A percentile compares a stretch with the other conserved stretches of the same genome.
These are phyloP conservation scores for Epichloe sibirici DNA, from an alignment of 2,329 filamentous ascomycete species.

Conservation along the genomic window DNA sequence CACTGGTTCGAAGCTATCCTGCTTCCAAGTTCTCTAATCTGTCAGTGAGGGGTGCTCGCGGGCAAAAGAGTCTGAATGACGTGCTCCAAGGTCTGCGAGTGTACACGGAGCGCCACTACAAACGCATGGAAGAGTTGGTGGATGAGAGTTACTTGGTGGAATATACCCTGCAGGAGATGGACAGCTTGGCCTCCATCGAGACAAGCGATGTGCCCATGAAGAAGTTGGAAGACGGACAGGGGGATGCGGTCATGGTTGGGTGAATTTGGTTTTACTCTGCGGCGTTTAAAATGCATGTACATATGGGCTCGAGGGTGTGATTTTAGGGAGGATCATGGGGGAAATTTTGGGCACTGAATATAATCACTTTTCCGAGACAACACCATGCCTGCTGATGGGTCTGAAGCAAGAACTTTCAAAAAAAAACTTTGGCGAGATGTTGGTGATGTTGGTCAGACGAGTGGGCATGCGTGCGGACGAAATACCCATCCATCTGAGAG, in stretches of 20 bases:
- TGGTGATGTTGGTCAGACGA: no score
- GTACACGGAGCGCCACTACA: conserved; percentile 90
- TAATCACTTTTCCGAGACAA: no score
- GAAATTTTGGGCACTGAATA: neutral
- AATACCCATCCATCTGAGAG: no score
- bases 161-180: conserved; percentile 90
- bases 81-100: conserved; percentile 76
- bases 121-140: conserved; percentile 74
- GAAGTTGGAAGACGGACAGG: conserved; percentile 22
- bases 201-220: conserved; percentile 21
- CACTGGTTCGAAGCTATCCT: conserved; percentile 69
- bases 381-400: no score
- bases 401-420: no score
- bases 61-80: conserved; percentile 61
- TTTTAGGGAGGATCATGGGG: neutral
- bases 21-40: conserved; percentile 64
- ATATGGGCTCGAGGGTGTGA: neutral
- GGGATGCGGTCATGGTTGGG: conserved; percentile 4
- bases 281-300: neutral
- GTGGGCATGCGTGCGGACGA: no score
- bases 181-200: conserved; percentile 46
- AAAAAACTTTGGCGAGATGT: no score
- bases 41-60: conserved; percentile 44
- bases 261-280: neutral
- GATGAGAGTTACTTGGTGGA: conserved; percentile 93